Evolutionary conservation across 371 early-diverging fungal species (phyloP).

Genomic region (Gilbertella persicaria): DNA sequence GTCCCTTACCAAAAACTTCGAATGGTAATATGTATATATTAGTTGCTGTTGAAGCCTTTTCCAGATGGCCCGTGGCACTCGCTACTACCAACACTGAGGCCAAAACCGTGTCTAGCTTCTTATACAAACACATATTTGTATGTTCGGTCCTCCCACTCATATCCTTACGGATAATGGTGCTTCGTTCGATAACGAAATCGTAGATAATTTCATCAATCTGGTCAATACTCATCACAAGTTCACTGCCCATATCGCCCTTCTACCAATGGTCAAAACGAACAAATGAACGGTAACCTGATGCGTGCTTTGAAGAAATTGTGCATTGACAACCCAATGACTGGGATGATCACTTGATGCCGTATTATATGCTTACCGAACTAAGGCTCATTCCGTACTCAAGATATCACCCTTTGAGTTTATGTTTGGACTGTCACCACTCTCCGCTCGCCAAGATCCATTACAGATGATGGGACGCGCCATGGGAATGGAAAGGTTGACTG

Average conservation of each 20-base stretch:
- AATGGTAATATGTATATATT: slow-evolving; percentile 41
- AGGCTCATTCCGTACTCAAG: background rate
- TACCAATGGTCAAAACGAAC: slow-evolving; percentile 21
- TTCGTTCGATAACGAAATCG: slow-evolving; percentile 3
- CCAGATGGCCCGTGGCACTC: slow-evolving; percentile 42
- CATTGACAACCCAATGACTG: background rate
- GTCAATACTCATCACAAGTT: background rate
- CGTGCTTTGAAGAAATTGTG: slow-evolving; percentile 9
- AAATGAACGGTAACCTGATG: slow-evolving; percentile 17
- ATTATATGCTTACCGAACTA: slow-evolving; percentile 9
- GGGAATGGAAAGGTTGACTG: background rate
- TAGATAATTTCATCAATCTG: background rate
- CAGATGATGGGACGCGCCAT: background rate
- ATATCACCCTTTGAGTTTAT: slow-evolving; percentile 7
- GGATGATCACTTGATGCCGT: background rate
- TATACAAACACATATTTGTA: slow-evolving; percentile 34
- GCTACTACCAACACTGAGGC: slow-evolving; percentile 29
- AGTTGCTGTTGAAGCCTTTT: slow-evolving; percentile 43
- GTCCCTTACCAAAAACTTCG: slow-evolving; percentile 16
- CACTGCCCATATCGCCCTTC: slow-evolving; percentile 19
- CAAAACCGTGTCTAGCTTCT: slow-evolving; percentile 28
- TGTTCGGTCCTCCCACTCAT: slow-evolving; percentile 22
- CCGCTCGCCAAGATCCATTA: background rate
- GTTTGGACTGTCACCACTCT: background rate
- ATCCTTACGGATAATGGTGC: slow-evolving; percentile 6